Evolutionary conservation across 768 basidiomycete genomes (phyloP), one percentile per base, ranked within the genome.

Genomic region (Lactifluus rugatus): DNA sequence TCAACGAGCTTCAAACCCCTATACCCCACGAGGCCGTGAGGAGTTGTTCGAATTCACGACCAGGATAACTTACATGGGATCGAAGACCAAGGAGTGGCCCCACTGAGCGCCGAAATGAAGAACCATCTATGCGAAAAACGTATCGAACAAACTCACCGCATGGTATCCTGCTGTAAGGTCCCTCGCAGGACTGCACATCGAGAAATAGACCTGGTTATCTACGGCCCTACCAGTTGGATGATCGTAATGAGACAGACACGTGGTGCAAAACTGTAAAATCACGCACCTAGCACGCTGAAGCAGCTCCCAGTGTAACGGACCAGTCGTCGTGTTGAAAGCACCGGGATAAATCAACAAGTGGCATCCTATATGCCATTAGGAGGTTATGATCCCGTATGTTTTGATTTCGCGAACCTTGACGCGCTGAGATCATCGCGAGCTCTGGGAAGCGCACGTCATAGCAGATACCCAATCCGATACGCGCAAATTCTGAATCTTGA

Each of bases 381-480:
- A 34, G 19, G 17, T 23, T 37, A 10, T 28, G 47, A 31, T 26
- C 21, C 25, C 6, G 1, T 36, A 44, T 26, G 3, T 44, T 16
- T 48, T 9, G 14, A 6, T 44, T 39, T 25, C 42, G 21, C 76
- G 36, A 48, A 84, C 93, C 93, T 79, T 83, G 75, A 47, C 95
- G 83, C 39, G 95, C 93, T 45, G 89, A 82, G 51, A 90, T 87
- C 83, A 89, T 89, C 4, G 93, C 85, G 66, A 95, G 76, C 71
- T 99, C 96, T 0, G 95, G 93, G 77, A 94, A 94, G 37, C 93
- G 82, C 25, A 97, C 79, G 68, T 98, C 95, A 67, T 97, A 98
- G 70, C 95, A 99, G 59, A 99, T 93, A 0, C 93, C 95, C 23
- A 98, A 76, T 9, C 95, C 96, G 62, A 99, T 84, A 53, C 92